Conservation (phyloP, 768 basidiomycete genomes). For the Exsudoporus frostii region DNA sequence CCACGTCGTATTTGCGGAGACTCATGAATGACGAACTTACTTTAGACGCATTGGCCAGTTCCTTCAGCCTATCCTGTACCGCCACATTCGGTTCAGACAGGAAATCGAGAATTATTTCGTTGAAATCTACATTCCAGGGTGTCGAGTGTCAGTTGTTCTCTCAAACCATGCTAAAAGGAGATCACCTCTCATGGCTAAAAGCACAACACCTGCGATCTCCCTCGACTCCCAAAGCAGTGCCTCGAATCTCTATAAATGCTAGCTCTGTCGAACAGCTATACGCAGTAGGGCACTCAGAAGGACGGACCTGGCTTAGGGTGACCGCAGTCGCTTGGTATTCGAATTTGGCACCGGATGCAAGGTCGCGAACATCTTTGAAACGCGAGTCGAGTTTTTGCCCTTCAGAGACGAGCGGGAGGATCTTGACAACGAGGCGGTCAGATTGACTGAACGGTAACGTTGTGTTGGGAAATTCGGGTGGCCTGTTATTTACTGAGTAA, state of each 20-base stretch:
- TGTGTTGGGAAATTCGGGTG: not conserved
- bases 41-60: conserved; percentile 7
- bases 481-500: not conserved
- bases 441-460: conserved; percentile 11
- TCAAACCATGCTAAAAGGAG: not conserved
- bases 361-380: conserved; percentile 13
- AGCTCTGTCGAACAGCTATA: not conserved
- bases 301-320: conserved; percentile 10
- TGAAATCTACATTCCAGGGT: conserved; percentile 12
- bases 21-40: not conserved
- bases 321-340: conserved; percentile 9
- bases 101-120: conserved; percentile 18
- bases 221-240: conserved; percentile 20
- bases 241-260: conserved; percentile 8
- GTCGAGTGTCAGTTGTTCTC: not conserved
- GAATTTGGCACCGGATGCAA: conserved; percentile 5
- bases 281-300: not conserved
- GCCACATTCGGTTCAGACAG: conserved; percentile 7
- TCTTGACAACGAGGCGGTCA: not conserved
- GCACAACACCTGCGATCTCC: conserved; percentile 8
- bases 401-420: conserved; percentile 13
- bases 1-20: not conserved
- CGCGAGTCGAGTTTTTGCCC: conserved; percentile 9
- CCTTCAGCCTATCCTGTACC: conserved; percentile 13
- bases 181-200: conserved; percentile 17